Conservation (phyloP, 2,329 filamentous ascomycete genomes). For the Alternaria burnsii region DNA sequence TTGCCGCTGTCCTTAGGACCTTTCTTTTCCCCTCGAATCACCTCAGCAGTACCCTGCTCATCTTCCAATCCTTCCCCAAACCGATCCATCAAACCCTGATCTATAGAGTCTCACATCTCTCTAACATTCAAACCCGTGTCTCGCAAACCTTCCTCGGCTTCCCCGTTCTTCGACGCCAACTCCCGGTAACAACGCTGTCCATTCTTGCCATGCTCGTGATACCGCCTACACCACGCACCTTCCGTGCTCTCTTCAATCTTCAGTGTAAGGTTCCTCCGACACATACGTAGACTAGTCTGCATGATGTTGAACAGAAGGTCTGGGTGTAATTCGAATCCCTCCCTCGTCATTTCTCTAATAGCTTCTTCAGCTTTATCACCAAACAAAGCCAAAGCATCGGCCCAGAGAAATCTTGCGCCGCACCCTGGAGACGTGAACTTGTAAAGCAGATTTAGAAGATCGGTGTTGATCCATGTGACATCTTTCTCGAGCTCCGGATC, state of each 20-base stretch:
- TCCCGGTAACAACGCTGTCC: conserved; percentile 36
- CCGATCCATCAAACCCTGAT: not conserved
- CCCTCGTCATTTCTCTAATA: conserved; percentile 1
- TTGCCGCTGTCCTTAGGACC: not conserved
- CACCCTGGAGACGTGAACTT: conserved; percentile 24
- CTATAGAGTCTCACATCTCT: not conserved
- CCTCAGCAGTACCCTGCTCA: not conserved
- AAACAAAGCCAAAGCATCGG: conserved; percentile 40
- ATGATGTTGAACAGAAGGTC: conserved; percentile 38
- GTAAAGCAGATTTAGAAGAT: conserved; percentile 34
- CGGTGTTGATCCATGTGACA: conserved; percentile 23
- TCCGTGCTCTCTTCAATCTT: conserved; percentile 41
- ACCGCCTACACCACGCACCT: conserved; percentile 43
- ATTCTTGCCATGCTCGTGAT: conserved; percentile 41
- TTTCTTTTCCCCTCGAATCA: not conserved
- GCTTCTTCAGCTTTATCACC: conserved; percentile 26
- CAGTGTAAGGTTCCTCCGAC: conserved; percentile 36
- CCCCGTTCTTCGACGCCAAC: conserved; percentile 11
- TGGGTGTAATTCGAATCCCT: conserved; percentile 12
- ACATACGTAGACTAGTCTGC: conserved; percentile 34
- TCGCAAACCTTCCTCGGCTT: not conserved
- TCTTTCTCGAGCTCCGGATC: conserved; percentile 21
- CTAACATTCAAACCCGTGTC: not conserved
- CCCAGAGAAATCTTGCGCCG: conserved; percentile 44
- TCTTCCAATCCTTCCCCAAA: not conserved